Base-by-base conservation (phyloP, 768 basidiomycete genomes). In the Podaxis sp. region DNA sequence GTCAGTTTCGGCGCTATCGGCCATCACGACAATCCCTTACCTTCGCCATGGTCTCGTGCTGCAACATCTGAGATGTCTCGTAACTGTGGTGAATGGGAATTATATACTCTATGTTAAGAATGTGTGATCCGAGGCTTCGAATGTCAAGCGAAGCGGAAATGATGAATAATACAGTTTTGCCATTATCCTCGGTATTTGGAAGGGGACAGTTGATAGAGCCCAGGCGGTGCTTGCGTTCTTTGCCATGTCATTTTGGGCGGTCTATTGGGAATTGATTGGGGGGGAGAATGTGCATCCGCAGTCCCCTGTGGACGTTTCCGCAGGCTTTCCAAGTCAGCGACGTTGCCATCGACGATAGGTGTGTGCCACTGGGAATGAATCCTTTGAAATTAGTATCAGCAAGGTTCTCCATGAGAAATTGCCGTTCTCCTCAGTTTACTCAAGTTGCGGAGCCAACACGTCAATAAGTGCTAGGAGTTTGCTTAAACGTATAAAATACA, bases 11-110 rank as follows among this genome's bases (percentile, higher is more conserved):
- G 35, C 57, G 46, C 3, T 14, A 35, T 59, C 57, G 27, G 50
- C 50, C 38, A 57, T 57, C 55, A 57, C 44, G 55, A 48, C 55
- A 35, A 48, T 47, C 55, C 55, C 35, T 18, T 11, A 7, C 40
- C 25, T 14, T 44, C 23, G 44, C 4, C 23, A 32, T 23, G 25
- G 21, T 50, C 35, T 7, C 57, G 28, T 48, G 46, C 14, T 48
- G 46, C 7, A 27, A 25, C 13, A 51, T 51, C 55, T 47, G 27
- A 57, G 55, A 47, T 57, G 36, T 46, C 36, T 55, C 55, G 55
- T 35, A 32, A 57, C 40, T 9, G 23, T 36, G 28, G 47, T 23
- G 25, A 21, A 48, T 27, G 27, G 7, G 7, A 48, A 21, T 48
- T 11, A 11, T 13, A 48, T 21, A 48, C 11, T 48, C 25, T 21